Evolutionary conservation across 2,329 filamentous ascomycete species (phyloP), one percentile per base, ranked within the genome.

Genomic region (Coleophoma cylindrospora): DNA sequence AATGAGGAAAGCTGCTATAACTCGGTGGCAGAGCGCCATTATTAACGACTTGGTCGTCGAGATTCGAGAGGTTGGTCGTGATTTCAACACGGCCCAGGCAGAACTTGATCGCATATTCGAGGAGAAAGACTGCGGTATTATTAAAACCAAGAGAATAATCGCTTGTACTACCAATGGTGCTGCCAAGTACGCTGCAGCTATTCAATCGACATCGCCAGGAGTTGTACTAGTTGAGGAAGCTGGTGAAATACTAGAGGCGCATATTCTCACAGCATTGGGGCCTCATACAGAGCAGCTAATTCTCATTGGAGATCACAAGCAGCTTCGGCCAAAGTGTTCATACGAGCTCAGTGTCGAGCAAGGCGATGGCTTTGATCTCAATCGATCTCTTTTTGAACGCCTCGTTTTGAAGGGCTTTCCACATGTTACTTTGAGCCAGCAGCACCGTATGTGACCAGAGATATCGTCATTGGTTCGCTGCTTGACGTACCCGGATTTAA

Each of bases 221-320:
- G 70, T 87, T 3, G 65, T 89, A 1, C 61, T 91, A 0, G 78
- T 88, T 0, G 86, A 90, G 62, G 86, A 90, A 64, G 86, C 85
- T 0, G 86, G 84, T 1, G 86, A 90, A 54, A 86, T 90, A 3
- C 69, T 89, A 0, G 86, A 90, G 62, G 74, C 75, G 2, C 86
- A 89, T 55, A 71, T 86, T 2, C 64, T 89, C 0, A 78, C 85
- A 0, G 77, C 86, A 0, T 58, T 89, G 50, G 70, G 72, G 0
- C 63, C 74, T 0, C 65, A 73, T 0, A 79, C 79, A 0, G 76
- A 86, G 52, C 83, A 89, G 37, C 61, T 89, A 1, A 75, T 89
- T 0, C 64, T 88, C 2, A 89, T 90, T 11, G 87, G 87, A 0
- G 87, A 90, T 48, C 86, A 90, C 61, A 78, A 85, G 49, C 87